These are phyloP conservation scores for Piloderma croceum DNA, from an alignment of 768 basidiomycete genomes.

Conservation along the genomic window DNA sequence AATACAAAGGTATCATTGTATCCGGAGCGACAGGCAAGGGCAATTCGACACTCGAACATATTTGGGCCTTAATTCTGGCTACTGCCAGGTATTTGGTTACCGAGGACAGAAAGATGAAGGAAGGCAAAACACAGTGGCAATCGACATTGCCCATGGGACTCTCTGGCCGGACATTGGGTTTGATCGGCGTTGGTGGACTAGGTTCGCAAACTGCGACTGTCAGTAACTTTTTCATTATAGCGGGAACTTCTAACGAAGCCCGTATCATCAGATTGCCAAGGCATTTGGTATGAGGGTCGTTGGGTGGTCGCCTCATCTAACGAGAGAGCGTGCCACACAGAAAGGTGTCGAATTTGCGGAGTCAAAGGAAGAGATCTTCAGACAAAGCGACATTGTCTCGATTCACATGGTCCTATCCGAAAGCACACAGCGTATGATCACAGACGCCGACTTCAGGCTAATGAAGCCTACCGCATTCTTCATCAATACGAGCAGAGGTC, in stretches of 20 bases:
- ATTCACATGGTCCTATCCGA: slow-evolving; percentile 55
- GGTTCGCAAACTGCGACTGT: slow-evolving; percentile 50
- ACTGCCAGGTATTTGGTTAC: slow-evolving; percentile 42
- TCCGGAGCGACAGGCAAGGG: slow-evolving; percentile 42
- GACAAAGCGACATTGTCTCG: slow-evolving; percentile 52
- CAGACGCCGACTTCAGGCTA: slow-evolving; percentile 38
- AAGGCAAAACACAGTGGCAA: slow-evolving; percentile 49
- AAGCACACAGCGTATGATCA: slow-evolving; percentile 44
- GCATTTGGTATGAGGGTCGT: slow-evolving; percentile 55
- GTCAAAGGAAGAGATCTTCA: slow-evolving; percentile 50
- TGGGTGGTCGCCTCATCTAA: slow-evolving; percentile 64
- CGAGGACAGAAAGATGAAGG: slow-evolving; percentile 46
- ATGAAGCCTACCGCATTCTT: slow-evolving; percentile 57
- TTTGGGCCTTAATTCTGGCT: slow-evolving; percentile 58
- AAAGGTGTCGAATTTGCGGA: slow-evolving; percentile 46
- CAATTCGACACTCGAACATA: slow-evolving; percentile 54
- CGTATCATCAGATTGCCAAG: slow-evolving; percentile 43
- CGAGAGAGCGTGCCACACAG: slow-evolving; percentile 45
- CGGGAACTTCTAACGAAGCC: background rate
- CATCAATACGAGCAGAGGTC: slow-evolving; percentile 65
- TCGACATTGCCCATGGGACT: slow-evolving; percentile 44
- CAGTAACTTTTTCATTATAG: slow-evolving; percentile 8
- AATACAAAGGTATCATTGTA: slow-evolving; percentile 44
- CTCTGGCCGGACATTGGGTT: slow-evolving; percentile 49
- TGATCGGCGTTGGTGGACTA: slow-evolving; percentile 57